Evolutionary conservation across 75 land plant genomes (phyloP).

Genomic region (Pinus albicaulis): DNA sequence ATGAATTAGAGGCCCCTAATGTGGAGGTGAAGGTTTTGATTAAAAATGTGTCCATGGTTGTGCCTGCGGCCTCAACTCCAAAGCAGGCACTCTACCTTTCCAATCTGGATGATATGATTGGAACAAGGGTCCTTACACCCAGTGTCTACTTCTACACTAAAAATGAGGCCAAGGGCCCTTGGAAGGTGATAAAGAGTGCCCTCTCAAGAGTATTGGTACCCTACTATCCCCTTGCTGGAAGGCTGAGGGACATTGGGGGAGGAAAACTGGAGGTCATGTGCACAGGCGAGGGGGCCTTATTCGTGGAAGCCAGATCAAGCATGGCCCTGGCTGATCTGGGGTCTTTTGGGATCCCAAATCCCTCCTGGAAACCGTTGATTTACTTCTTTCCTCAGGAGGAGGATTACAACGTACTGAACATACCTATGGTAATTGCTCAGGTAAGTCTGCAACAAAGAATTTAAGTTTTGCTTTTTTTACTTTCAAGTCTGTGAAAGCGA

Average conservation of each 20-base stretch:
- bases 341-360: slow-evolving; percentile 38
- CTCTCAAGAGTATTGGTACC: slow-evolving; percentile 38
- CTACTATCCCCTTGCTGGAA: slow-evolving; percentile 55
- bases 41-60: not conserved
- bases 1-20: too few relatives aligned
- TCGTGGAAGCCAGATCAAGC: slow-evolving; percentile 32
- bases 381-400: slow-evolving; percentile 31
- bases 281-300: slow-evolving; percentile 26
- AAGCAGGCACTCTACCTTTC: slow-evolving; percentile 57
- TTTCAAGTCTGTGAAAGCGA: too few relatives aligned
- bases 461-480: too few relatives aligned
- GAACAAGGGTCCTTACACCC: slow-evolving; percentile 45
- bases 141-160: slow-evolving; percentile 38
- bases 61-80: slow-evolving; percentile 18
- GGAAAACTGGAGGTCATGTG: slow-evolving; percentile 52
- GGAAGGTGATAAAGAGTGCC: slow-evolving; percentile 18
- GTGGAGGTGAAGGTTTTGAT: not conserved
- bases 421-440: slow-evolving; percentile 49
- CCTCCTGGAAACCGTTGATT: slow-evolving; percentile 32
- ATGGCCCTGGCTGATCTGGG: slow-evolving; percentile 36
- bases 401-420: slow-evolving; percentile 26
- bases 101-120: slow-evolving; percentile 73
- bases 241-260: slow-evolving; percentile 29
- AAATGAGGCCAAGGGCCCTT: not conserved
- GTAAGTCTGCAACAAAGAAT: not conserved